Percentiles rank a stretch among this genome's conserved stretches.
phyloP scores from a whole-genome alignment of 108 stramenopile species.

The Cyclotella sp. region DNA sequence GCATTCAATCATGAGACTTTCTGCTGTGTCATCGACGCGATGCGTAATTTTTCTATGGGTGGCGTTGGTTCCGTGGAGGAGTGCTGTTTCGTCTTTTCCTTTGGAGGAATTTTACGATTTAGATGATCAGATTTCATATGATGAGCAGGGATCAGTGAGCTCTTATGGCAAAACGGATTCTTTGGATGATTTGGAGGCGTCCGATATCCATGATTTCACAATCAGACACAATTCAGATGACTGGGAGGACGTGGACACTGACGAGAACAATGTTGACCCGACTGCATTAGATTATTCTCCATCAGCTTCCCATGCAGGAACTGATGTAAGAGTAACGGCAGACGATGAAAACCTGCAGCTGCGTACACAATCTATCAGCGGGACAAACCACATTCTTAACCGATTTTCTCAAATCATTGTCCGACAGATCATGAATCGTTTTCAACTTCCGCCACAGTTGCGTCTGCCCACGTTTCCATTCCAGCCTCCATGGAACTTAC shows the following conservation, averaged over 20 bases:
- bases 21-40: neutral
- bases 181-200: neutral
- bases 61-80: neutral
- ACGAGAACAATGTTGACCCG: too few relatives aligned
- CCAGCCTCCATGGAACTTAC: neutral
- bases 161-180: neutral
- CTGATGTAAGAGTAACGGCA: too few relatives aligned
- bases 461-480: conserved; percentile 8
- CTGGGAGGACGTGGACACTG: too few relatives aligned
- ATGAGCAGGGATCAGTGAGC: neutral
- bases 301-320: too few relatives aligned
- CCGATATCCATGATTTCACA: neutral
- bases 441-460: neutral
- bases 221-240: too few relatives aligned
- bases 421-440: conserved; percentile 11
- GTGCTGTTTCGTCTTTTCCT: conserved; percentile 5
- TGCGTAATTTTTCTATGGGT: neutral
- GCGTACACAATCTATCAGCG: neutral
- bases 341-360: neutral
- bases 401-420: conserved; percentile 1
- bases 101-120: conserved; percentile 36
- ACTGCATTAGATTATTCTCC: too few relatives aligned
- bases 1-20: neutral
- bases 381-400: neutral
- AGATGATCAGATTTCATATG: conserved; percentile 3